phyloP scores from a whole-genome alignment of 768 basidiomycete genomes.

The Podaxis pistillaris region DNA sequence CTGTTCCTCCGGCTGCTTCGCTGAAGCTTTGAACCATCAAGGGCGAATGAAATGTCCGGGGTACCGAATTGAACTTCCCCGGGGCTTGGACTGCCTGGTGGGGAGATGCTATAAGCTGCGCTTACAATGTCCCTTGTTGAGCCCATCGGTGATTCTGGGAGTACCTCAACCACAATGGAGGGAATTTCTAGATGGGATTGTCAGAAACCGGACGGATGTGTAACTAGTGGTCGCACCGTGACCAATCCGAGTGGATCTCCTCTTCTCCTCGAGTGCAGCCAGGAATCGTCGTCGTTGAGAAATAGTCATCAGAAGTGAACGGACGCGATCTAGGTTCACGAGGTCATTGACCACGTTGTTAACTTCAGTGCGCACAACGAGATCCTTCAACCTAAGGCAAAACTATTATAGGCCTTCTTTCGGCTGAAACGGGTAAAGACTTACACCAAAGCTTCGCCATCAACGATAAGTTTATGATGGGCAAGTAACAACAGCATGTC shows the following conservation, averaged over 20 bases:
- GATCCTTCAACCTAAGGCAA: conserved; percentile 68
- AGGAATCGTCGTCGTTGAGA: conserved; percentile 70
- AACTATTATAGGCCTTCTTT: background rate
- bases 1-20: conserved; percentile 53
- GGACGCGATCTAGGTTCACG: conserved; percentile 82
- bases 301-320: conserved; percentile 76
- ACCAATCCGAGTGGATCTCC: conserved; percentile 32
- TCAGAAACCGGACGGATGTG: background rate
- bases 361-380: conserved; percentile 71
- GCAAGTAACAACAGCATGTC: conserved; percentile 85
- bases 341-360: conserved; percentile 80
- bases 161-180: conserved; percentile 64
- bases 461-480: conserved; percentile 90
- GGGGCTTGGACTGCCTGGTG: conserved; percentile 41
- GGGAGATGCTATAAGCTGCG: conserved; percentile 30
- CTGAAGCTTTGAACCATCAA: conserved; percentile 51
- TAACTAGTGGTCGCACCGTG: conserved; percentile 32
- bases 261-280: conserved; percentile 42
- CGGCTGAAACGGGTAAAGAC: conserved; percentile 27
- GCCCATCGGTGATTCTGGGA: conserved; percentile 51
- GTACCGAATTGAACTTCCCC: conserved; percentile 32
- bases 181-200: conserved; percentile 51
- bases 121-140: conserved; percentile 58
- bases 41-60: conserved; percentile 46
- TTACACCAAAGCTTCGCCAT: conserved; percentile 84